Evolutionary conservation across 202 grass and related monocot genomes (phyloP), one percentile per base, ranked within the genome.

Genomic region (Carex arenaria): DNA sequence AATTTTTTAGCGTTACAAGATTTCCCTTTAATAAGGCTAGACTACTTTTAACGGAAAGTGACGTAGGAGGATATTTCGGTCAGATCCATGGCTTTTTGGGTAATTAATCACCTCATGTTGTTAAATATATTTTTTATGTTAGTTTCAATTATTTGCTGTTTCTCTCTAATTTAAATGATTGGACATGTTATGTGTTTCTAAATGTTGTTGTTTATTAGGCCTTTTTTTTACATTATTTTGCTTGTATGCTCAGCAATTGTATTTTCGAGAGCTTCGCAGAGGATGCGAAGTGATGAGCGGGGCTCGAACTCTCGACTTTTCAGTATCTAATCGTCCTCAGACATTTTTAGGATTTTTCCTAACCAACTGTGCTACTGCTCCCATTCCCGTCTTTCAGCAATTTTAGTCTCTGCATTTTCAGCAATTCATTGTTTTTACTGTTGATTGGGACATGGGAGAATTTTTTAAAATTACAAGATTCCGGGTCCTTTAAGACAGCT

Each of bases 41-140:
- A 7, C 7, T 47, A 72, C 34, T 68, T 42, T 42, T 68, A 68
- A 38, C 2, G 15, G 9, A 68, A 68, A 19, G 66, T 42, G 4
- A 67, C 5, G 26, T 26, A 26, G 26, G 26, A 26, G 26, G 26
- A 26, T 26, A 70, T 47, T 70, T 70, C 7, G 20, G 67, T 70
- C 18, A 2, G 2, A 45, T 70, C 67, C 17, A 19, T 70, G 40
- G 3, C 3, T 72, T 47, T 20, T 72, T 72, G 18, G 9, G n/a
- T 5, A n/a, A 42, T 68, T 72, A 49, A 22, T 17, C 18, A 20
- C 36, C 38, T 45, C 6, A 45, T 22, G 15, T 45, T 45, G 7
- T 70, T 30, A 26, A 26, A 26, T 26, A 26, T 26, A 26, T 26
- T 26, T 26, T 26, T 26, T 26, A 26, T 26, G 95, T 98, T 75